These are phyloP conservation scores for Begonia peltatifolia DNA, from an alignment of 306 rosid species.

Conservation along the genomic window DNA sequence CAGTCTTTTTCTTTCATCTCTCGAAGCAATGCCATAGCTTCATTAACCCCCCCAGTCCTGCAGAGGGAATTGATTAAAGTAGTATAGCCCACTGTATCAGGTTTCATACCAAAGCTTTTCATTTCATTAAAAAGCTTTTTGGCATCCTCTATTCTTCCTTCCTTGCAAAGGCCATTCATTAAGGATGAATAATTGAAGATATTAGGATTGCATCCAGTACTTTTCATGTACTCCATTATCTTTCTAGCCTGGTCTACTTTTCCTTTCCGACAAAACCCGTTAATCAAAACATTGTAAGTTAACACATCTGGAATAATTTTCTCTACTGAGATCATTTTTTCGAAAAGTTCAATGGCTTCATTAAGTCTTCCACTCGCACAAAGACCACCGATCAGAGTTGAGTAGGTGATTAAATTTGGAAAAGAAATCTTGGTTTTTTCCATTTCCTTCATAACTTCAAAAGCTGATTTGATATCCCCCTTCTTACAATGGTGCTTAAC, in stretches of 20 bases:
- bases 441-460: conserved; percentile 68
- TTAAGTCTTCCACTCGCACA: conserved; percentile 52
- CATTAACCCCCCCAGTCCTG: conserved; percentile 36
- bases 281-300: conserved; percentile 58
- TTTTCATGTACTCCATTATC: conserved; percentile 60
- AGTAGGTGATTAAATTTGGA: conserved; percentile 69
- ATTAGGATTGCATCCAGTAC: conserved; percentile 66
- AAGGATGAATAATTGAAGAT: conserved; percentile 53
- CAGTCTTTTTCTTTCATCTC: conserved; percentile 54
- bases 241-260: conserved; percentile 50
- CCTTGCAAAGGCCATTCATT: conserved; percentile 53
- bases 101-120: conserved; percentile 43
- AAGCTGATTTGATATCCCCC: conserved; percentile 64
- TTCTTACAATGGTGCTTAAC: conserved; percentile 76
- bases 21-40: conserved; percentile 48
- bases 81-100: conserved; percentile 58
- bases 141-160: conserved; percentile 43
- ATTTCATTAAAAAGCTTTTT: conserved; percentile 41
- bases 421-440: conserved; percentile 32
- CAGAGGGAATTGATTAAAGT: conserved; percentile 50
- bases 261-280: conserved; percentile 59
- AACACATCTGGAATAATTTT: conserved; percentile 54
- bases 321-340: conserved; percentile 61
- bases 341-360: conserved; percentile 74
- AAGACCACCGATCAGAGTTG: conserved; percentile 70